phyloP scores from a whole-genome alignment of 2,329 filamentous ascomycete genomes.

The Cercospora sesami region DNA sequence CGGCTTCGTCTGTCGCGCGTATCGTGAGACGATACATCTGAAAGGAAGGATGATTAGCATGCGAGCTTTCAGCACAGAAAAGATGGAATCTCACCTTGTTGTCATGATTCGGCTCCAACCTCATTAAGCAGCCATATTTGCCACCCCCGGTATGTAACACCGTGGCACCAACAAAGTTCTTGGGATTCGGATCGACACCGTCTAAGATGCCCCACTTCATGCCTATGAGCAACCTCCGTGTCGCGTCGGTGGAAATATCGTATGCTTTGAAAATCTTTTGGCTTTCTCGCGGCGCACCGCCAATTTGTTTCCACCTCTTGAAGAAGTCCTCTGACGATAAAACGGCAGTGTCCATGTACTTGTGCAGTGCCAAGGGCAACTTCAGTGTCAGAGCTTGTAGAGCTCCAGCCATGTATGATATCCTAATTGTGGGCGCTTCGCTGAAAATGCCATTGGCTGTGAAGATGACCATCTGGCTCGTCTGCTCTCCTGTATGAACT shows the following conservation, averaged over 20 bases:
- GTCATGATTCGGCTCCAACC: constrained; percentile 90
- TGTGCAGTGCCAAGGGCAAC: constrained; percentile 83
- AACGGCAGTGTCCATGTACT: constrained; percentile 93
- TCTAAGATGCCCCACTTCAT: constrained; percentile 88
- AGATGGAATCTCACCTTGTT: constrained; percentile 69
- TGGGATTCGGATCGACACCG: constrained; percentile 84
- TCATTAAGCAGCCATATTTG: constrained; percentile 90
- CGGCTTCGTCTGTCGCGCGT: constrained; percentile 85
- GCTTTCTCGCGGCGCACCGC: constrained; percentile 79
- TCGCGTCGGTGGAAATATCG: constrained; percentile 69
- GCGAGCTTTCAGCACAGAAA: background rate
- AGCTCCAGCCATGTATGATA: constrained; percentile 91
- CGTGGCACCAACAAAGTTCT: constrained; percentile 90
- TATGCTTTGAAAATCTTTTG: constrained; percentile 76
- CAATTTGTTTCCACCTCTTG: constrained; percentile 98
- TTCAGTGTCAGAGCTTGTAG: constrained; percentile 90
- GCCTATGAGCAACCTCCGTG: constrained; percentile 71
- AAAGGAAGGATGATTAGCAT: constrained; percentile 20
- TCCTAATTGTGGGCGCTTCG: constrained; percentile 83
- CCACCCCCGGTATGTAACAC: constrained; percentile 82
- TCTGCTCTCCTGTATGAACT: constrained; percentile 72
- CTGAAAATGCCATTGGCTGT: constrained; percentile 79
- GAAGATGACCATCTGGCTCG: constrained; percentile 93
- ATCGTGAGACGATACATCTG: constrained; percentile 96
- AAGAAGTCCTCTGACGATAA: constrained; percentile 92